Evolutionary conservation across 2,329 filamentous ascomycete genomes (phyloP), one percentile per base, ranked within the genome.

Genomic region (Colletotrichum incanum): DNA sequence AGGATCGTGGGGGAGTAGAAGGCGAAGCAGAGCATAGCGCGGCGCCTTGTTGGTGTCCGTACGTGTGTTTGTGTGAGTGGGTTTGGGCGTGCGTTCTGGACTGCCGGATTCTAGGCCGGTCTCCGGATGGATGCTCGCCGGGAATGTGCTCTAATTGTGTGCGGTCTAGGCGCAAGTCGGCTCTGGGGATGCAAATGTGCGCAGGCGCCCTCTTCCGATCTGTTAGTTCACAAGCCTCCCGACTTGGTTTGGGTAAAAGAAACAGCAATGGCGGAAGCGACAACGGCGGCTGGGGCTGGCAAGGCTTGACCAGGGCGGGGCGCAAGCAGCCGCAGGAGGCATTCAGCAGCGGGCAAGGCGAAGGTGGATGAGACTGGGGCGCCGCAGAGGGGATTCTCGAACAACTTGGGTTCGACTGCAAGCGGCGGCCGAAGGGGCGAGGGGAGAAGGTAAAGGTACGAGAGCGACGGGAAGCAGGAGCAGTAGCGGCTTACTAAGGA

Each of bases 141-240:
- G 54, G 65, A 72, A 72, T 72, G 70, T 47, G 54, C 43, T 69
- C 54, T 70, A 50, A 72, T 70, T 70, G 54, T 64, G 54, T 47
- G 54, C 59, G 54, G 70, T 56, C 70, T 69, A 65, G 70, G 70
- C 60, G 47, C 41, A 49, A 39, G 31, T 54, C 39, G 54, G 59
- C 20, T 26, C 28, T 47, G 20, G n/a, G 28, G 12, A 69, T 37
- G 28, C 45, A 63, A 26, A 43, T 54, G 39, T 20, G 65, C 37
- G 54, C 45, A 47, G 31, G 58, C 65, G 69, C 69, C 28, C 23
- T 68, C 45, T 64, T 50, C 16, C 26, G 14, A 47, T 43, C 34
- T 43, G 70, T 65, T 72, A 72, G 65, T 50, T 47, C 1, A 43
- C 14, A 70, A 31, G 65, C 60, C 65, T 72, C 60, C 65, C 66